Evolutionary conservation across 169 alveolate species (phyloP).

Genomic region (Plasmodium billcollinsi): DNA sequence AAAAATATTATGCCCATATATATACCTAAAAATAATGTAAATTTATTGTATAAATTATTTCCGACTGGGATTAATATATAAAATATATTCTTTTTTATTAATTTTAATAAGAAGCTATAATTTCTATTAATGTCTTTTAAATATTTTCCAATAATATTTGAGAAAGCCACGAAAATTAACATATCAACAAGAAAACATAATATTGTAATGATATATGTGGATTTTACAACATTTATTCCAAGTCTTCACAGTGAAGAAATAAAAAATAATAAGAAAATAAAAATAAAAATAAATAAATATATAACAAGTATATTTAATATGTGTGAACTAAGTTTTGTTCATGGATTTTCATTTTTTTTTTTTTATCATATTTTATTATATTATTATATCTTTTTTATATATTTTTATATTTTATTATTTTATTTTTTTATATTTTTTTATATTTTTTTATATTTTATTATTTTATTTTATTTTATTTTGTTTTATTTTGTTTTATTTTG

Average conservation of each 20-base stretch:
- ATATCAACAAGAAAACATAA: conserved; percentile 42
- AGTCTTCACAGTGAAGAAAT: conserved; percentile 9
- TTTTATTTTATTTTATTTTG: too few relatives aligned
- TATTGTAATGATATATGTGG: conserved; percentile 25
- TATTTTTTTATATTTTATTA: too few relatives aligned
- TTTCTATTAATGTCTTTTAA: conserved; percentile 34
- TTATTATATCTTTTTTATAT: too few relatives aligned
- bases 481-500: not conserved
- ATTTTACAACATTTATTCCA: conserved; percentile 18
- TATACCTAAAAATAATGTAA: conserved; percentile 38
- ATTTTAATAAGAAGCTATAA: conserved; percentile 19
- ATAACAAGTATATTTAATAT: too few relatives aligned
- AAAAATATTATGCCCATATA: conserved; percentile 16
- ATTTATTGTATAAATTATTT: conserved; percentile 16
- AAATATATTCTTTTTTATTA: conserved; percentile 34
- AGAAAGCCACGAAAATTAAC: conserved; percentile 26
- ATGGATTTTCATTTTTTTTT: too few relatives aligned
- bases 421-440: too few relatives aligned
- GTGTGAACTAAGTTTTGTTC: too few relatives aligned
- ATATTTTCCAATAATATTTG: conserved; percentile 40
- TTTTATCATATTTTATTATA: too few relatives aligned
- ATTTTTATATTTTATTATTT: too few relatives aligned
- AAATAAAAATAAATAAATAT: not conserved
- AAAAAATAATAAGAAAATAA: not conserved
- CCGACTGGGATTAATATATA: conserved; percentile 50